Evolutionary conservation across 495 filamentous ascomycete species (phyloP).

Genomic region (Ramalina peruviana): DNA sequence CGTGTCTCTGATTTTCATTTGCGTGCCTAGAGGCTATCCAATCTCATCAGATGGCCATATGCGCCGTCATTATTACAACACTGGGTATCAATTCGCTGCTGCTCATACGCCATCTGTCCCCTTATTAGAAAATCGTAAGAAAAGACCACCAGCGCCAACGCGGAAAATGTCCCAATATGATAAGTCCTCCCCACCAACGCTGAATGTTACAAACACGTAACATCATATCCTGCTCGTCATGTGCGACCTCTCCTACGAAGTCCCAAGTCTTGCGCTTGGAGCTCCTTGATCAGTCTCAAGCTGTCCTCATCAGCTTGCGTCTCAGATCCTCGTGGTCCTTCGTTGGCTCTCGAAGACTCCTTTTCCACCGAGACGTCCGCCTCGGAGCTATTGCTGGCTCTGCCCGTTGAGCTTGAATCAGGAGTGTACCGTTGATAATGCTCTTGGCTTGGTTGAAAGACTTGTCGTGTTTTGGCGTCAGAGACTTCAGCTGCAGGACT

Average conservation of each 20-base stretch:
- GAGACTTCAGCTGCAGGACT: slow-evolving; percentile 14
- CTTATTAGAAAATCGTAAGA: too few species aligned
- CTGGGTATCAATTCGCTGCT: too few species aligned
- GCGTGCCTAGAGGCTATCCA: too few species aligned
- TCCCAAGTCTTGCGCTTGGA: slow-evolving; percentile 46
- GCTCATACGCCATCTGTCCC: too few species aligned
- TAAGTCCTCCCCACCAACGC: neutral
- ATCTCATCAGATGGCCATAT: too few species aligned
- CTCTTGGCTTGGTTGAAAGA: slow-evolving; percentile 33
- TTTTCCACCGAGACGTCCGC: slow-evolving; percentile 16
- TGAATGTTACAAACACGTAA: too few species aligned
- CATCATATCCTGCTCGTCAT: neutral
- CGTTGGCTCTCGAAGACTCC: slow-evolving; percentile 19
- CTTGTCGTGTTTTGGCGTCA: slow-evolving; percentile 29
- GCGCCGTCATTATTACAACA: too few species aligned
- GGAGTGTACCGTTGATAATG: slow-evolving; percentile 27
- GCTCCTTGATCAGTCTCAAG: slow-evolving; percentile 38
- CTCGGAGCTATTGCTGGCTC: slow-evolving; percentile 18
- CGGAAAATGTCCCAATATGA: neutral
- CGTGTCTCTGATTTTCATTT: too few species aligned
- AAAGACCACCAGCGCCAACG: too few species aligned
- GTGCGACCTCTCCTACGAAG: slow-evolving; percentile 31
- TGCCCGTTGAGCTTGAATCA: slow-evolving; percentile 21
- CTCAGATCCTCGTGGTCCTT: slow-evolving; percentile 16
- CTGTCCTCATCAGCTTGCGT: slow-evolving; percentile 37